Evolutionary conservation across 2,329 filamentous ascomycete genomes (phyloP).

Genomic region (Ophiostoma novo-ulmi): DNA sequence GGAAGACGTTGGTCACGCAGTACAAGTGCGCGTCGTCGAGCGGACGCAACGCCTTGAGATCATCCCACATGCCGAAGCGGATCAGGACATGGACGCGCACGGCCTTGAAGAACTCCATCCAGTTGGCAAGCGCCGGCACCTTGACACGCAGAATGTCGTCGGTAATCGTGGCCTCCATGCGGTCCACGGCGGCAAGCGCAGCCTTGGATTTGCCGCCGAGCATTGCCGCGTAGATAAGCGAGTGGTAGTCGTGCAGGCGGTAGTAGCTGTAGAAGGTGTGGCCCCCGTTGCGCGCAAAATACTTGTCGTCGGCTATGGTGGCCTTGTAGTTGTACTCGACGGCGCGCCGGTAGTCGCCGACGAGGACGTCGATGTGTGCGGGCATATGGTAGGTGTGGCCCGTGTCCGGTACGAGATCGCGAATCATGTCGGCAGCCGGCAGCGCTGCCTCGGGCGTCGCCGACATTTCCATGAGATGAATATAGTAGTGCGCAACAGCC

Average conservation of each 20-base stretch:
- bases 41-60: conserved; percentile 43
- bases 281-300: conserved; percentile 55
- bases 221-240: conserved; percentile 37
- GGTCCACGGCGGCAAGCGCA: conserved; percentile 9
- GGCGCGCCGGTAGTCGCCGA: conserved; percentile 25
- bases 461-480: conserved; percentile 30
- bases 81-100: conserved; percentile 51
- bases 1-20: conserved; percentile 50
- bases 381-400: conserved; percentile 26
- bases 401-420: conserved; percentile 24
- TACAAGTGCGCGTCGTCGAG: conserved; percentile 46
- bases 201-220: conserved; percentile 41
- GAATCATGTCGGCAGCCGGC: conserved; percentile 20
- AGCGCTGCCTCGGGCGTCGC: conserved; percentile 20
- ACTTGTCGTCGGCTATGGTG: conserved; percentile 35
- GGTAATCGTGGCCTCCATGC: conserved; percentile 21
- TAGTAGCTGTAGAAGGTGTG: conserved; percentile 44
- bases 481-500: conserved; percentile 60
- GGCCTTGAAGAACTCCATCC: conserved; percentile 49
- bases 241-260: conserved; percentile 42
- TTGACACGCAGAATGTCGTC: conserved; percentile 19
- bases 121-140: conserved; percentile 50
- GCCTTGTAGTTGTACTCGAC: conserved; percentile 26
- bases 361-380: conserved; percentile 24
- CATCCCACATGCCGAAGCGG: conserved; percentile 52